A percentile compares a stretch with the other conserved stretches of the same genome.
Conservation (phyloP, 108 stramenopile species). For the Bacterosira constricta region DNA sequence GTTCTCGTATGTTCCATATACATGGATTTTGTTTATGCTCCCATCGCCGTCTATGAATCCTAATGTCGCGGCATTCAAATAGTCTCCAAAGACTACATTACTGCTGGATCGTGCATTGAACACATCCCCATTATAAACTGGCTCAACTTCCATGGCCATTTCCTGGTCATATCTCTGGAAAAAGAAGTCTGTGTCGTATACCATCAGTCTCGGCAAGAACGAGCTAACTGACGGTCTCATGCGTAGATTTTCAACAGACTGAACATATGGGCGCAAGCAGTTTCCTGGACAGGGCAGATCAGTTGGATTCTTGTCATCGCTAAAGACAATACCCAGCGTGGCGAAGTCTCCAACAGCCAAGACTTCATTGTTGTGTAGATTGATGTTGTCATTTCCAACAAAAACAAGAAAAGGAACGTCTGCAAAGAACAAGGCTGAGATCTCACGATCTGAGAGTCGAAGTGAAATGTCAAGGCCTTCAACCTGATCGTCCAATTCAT, state of each 20-base stretch:
- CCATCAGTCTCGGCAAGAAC: not conserved
- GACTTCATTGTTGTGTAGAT: not conserved
- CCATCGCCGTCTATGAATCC: not conserved
- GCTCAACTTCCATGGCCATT: constrained; percentile 5
- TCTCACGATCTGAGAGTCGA: not conserved
- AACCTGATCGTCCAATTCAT: constrained; percentile 1
- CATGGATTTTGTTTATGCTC: not conserved
- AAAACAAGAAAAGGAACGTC: constrained; percentile 21
- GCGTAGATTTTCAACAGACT: constrained; percentile 12
- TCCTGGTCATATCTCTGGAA: constrained; percentile 1
- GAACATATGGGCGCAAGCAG: not conserved
- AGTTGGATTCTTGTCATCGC: not conserved
- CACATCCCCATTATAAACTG: not conserved
- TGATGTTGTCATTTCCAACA: constrained; percentile 12
- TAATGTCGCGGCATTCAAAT: not conserved
- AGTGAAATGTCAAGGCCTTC: not conserved
- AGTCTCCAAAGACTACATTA: constrained; percentile 17
- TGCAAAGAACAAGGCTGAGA: constrained; percentile 3
- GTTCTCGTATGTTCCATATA: constrained; percentile 11
- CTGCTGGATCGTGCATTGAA: constrained; percentile 1
- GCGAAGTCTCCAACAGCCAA: constrained; percentile 21
- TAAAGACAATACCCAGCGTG: constrained; percentile 10
- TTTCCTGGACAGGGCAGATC: not conserved
- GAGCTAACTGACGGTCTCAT: not conserved
- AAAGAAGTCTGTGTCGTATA: constrained; percentile 14